Base-by-base conservation (phyloP, 352 stramenopile genomes). In the Phytophthora pistaciae region DNA sequence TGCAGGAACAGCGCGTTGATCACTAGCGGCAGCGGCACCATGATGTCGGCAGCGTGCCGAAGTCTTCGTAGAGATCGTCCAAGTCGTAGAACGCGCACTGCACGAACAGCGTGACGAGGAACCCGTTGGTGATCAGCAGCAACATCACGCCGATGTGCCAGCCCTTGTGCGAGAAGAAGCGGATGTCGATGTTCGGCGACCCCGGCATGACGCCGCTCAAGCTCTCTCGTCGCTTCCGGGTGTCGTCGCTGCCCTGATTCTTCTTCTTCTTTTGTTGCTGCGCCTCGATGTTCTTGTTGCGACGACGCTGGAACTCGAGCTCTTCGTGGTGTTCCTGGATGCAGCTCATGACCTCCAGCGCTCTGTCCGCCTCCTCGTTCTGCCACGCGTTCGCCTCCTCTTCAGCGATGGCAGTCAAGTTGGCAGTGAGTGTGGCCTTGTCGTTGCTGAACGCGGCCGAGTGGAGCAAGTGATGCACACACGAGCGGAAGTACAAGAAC, bases 81-180 rank as follows among this genome's bases (percentile, higher is more conserved):
- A 77, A 33, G 18, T 77, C 70, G 66, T 91, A 90, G 27, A 91
- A 52, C 0, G 88, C 69, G 20, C 83, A 91, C 62, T 91, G 80
- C 18, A 78, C 66, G 29, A 91, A 76, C 8, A 91, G 75, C 13
- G 84, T 86, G 40, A 80, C 55, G 74, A 88, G 88, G 56, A 93
- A 82, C 0, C 76, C 85, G 40, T 93, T 93, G n/a, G 91, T 67
- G 56, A 91, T 83, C 4, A 93, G 63, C 16, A 90, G 48, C 1
- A 80, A 33, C 66, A 90, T 88, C 53, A 93, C 74, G 5, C 73
- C 20, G 64, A 91, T 80, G 29, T 93, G 83, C 82, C 83, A 90
- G 9, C 66, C 72, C 52, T 92, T 91, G 58, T 84, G 80, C 0
- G 82, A 91, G 63, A 91, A 92, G 61, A 69, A 90, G 25, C 72